A percentile compares a stretch with the other conserved stretches of the same genome.
These are phyloP conservation scores for Colletotrichum sp. DNA, from an alignment of 2,329 filamentous ascomycete species.

Conservation along the genomic window DNA sequence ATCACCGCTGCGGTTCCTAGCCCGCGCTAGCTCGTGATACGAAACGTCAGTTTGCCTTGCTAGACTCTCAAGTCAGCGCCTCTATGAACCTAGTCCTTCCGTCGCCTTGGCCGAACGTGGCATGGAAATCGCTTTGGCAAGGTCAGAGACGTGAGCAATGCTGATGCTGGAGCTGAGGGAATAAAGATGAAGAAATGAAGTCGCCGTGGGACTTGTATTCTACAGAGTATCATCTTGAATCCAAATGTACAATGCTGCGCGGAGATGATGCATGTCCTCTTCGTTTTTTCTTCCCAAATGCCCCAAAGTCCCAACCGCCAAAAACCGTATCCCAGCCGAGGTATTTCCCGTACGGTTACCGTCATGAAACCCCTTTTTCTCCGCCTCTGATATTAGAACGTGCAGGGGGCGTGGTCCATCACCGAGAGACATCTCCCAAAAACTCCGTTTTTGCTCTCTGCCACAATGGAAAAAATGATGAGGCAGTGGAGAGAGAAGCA, in stretches of 20 bases:
- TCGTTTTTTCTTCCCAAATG: background rate
- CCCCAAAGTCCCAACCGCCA: background rate
- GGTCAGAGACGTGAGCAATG: background rate
- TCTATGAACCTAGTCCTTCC: background rate
- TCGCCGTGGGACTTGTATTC: background rate
- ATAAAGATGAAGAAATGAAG: background rate
- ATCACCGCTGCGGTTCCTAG: background rate
- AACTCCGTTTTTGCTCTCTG: background rate
- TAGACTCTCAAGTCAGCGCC: background rate
- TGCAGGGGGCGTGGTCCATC: background rate
- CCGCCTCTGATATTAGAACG: background rate
- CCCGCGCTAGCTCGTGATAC: background rate
- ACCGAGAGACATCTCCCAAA: background rate
- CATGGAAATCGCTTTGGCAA: background rate
- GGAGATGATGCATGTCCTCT: background rate
- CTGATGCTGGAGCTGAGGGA: background rate
- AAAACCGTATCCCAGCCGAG: background rate
- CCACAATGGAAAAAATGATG: background rate
- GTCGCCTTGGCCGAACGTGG: background rate
- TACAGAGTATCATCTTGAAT: background rate
- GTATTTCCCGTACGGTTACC: background rate
- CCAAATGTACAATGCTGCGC: background rate
- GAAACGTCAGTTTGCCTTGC: background rate
- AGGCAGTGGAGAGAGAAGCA: background rate
- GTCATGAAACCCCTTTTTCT: background rate